Percentiles rank a stretch among this genome's conserved stretches.
These are phyloP conservation scores for Aspergillus sp. DNA, from an alignment of 2,329 filamentous ascomycete genomes.

Conservation along the genomic window DNA sequence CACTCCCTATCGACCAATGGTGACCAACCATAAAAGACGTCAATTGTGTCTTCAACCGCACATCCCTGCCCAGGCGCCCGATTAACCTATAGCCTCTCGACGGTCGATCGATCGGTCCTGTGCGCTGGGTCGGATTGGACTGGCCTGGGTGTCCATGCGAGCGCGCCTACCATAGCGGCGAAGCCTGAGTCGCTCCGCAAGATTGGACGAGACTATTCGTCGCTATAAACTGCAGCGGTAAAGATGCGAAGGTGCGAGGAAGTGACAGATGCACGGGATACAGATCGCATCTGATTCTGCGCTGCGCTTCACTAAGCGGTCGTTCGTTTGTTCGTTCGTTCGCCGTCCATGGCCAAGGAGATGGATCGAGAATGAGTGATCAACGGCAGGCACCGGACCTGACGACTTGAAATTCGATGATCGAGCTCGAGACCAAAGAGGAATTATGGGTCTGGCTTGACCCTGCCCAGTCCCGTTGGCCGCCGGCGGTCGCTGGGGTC, in stretches of 20 bases:
- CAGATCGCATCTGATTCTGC: constrained; percentile 2
- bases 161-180: background rate
- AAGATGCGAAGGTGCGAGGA: background rate
- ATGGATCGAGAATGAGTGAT: background rate
- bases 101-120: background rate
- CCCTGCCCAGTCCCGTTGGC: background rate
- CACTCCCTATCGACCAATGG: background rate
- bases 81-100: background rate
- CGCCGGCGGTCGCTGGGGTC: background rate
- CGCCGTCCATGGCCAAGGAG: no score
- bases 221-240: background rate
- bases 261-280: background rate
- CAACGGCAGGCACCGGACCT: background rate
- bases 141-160: background rate
- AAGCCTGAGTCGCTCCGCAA: background rate
- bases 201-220: background rate
- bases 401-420: background rate
- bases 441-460: background rate
- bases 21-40: background rate
- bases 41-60: background rate
- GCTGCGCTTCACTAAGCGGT: background rate
- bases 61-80: background rate
- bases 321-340: background rate
- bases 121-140: background rate
- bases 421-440: background rate